Base-by-base conservation (phyloP, 2,329 filamentous ascomycete genomes). In the Arachnomyces sp. region DNA sequence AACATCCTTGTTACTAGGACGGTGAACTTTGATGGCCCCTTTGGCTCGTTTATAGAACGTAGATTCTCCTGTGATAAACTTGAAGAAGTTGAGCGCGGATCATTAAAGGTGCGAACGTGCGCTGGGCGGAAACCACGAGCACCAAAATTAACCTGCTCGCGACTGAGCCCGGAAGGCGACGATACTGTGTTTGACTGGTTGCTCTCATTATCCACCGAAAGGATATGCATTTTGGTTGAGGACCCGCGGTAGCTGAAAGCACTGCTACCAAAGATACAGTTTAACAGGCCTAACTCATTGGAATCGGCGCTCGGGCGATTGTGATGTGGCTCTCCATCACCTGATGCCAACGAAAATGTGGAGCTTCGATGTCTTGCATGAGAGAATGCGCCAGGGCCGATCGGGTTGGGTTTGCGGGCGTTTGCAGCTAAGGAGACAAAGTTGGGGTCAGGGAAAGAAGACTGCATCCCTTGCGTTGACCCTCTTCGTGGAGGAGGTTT, bases 201-300 rank as follows among this genome's bases (percentile, higher is more conserved):
- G 4, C 55, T 43, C 17, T 63, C 59, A 31, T 58, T 57, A 45
- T 66, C 61, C 2, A 61, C 57, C 15, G 66, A 66, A 45, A 77
- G 66, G 39, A 77, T 71, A 52, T 79, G 75, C 53, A 78, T 69
- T 54, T 79, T 79, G 33, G 75, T 78, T 16, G 72, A 76, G 7
- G 73, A 71, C n/a, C 73, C 73, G 31, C 71, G 63, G 50, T 77
- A 76, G 45, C 68, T 72, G 53, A 76, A 73, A 30, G 71, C 69
- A 39, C 70, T 70, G 45, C 73, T 76, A 18, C 75, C 76, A 52
- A 79, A 79, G 54, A 78, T 78, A 55, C 74, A 78, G 45, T 76
- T 74, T 42, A 79, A 49, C 56, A 57, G 61, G 53, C 58, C 71
- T 52, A 55, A 68, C 60, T 76, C 74, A 34, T 70, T 71, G 8